A percentile compares a stretch with the other conserved stretches of the same genome.
These are phyloP conservation scores for Chalciporus pseudorubinellus DNA, from an alignment of 768 basidiomycete species.

Conservation along the genomic window DNA sequence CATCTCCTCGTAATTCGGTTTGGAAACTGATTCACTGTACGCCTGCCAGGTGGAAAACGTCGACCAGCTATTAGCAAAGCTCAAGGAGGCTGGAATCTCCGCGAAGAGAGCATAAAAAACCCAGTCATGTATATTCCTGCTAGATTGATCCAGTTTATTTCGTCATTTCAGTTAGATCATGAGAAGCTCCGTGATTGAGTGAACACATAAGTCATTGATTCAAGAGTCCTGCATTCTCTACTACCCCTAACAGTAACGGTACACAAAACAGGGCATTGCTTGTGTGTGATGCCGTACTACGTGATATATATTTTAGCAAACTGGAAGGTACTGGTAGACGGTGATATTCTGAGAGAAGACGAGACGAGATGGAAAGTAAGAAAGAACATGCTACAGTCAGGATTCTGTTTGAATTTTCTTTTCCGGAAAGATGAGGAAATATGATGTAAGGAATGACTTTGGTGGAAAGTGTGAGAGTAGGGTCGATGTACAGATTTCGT, in stretches of 20 bases:
- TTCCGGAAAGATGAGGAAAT: constrained; percentile 12
- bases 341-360: constrained; percentile 4
- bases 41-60: constrained; percentile 65
- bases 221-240: constrained; percentile 9
- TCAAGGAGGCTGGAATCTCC: constrained; percentile 79
- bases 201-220: constrained; percentile 19
- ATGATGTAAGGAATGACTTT: constrained; percentile 19
- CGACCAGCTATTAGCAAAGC: constrained; percentile 83
- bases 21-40: neutral
- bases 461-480: neutral
- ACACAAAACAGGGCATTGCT: constrained; percentile 12
- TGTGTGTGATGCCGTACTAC: constrained; percentile 16
- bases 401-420: constrained; percentile 11
- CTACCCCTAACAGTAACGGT: constrained; percentile 3
- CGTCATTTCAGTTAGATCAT: neutral
- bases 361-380: constrained; percentile 10
- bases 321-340: constrained; percentile 3
- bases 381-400: constrained; percentile 30
- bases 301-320: constrained; percentile 26
- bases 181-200: neutral
- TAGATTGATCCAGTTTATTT: neutral
- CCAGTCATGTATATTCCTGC: constrained; percentile 3
- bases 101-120: constrained; percentile 22
- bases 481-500: neutral
- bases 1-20: no score